phyloP scores from a whole-genome alignment of 805 yeast species.

The Metschnikowia orientalis region DNA sequence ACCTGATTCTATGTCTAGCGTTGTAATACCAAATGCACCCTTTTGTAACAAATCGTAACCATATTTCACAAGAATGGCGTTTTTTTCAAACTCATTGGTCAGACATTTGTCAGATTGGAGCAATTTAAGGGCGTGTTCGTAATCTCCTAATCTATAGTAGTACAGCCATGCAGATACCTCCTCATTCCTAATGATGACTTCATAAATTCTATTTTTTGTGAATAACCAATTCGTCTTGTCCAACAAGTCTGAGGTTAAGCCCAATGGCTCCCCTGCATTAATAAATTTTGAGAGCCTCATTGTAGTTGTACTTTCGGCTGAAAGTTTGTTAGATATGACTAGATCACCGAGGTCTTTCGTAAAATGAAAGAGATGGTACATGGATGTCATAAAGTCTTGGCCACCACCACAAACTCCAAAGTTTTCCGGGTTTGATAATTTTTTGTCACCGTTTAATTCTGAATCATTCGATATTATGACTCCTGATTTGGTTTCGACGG shows the following conservation, averaged over 20 bases:
- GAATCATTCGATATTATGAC: constrained; percentile 27
- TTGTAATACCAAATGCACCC: constrained; percentile 14
- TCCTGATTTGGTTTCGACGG: too few species aligned
- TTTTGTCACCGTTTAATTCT: constrained; percentile 22
- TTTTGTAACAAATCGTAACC: constrained; percentile 45
- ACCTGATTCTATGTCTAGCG: neutral
- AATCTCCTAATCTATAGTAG: constrained; percentile 29
- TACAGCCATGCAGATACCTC: constrained; percentile 67
- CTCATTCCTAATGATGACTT: constrained; percentile 67
- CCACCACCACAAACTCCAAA: constrained; percentile 5
- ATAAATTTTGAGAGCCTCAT: constrained; percentile 12
- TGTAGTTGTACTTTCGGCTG: constrained; percentile 12
- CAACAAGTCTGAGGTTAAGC: constrained; percentile 29
- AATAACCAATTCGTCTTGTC: constrained; percentile 73
- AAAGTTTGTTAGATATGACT: constrained; percentile 28
- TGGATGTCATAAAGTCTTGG: constrained; percentile 23
- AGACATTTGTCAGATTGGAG: constrained; percentile 4
- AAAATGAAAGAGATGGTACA: constrained; percentile 29
- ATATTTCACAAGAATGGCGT: constrained; percentile 48
- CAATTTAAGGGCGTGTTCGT: constrained; percentile 56
- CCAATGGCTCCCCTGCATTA: too few species aligned
- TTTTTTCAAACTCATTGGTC: too few species aligned
- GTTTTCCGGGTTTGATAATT: constrained; percentile 10
- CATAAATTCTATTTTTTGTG: constrained; percentile 58
- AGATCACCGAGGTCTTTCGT: constrained; percentile 16